Evolutionary conservation across 371 early-diverging fungal species (phyloP), one percentile per base, ranked within the genome.

Genomic region (Mortierella sp.): DNA sequence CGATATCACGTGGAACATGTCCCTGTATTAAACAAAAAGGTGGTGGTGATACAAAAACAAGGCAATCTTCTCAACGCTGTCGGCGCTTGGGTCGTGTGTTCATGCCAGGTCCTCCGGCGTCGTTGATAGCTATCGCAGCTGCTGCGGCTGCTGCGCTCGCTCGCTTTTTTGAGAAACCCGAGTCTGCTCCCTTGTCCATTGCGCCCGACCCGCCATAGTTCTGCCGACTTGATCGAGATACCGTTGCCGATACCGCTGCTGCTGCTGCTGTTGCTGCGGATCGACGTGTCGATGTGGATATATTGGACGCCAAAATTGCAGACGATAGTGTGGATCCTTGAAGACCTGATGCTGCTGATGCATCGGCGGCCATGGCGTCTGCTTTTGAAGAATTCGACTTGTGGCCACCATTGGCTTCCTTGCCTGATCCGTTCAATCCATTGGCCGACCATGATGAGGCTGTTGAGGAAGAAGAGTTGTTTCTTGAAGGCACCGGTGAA

Each of bases 211-310:
- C 58, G 53, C 27, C 58, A 31, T 59, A 54, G 44, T 48, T 71
- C 21, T 63, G 60, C 22, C 71, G 65, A 50, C 71, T 52, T 1
- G 64, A 34, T 24, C 71, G 44, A 4, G 65, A 60, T 13, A 66
- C 67, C 0, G 73, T 67, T 17, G 67, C 67, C 9, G 65, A 60
- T 13, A 66, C 67, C 0, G 73, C 73, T 17, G 67, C 67, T 14
- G 73, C 73, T 17, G 67, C 67, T 9, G 73, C 73, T 34, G 73
- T 61, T 14, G 73, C 73, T n/a, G 73, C 73, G 5, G 73, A 72
- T 52, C 73, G 73, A 34, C 73, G 62, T 2, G 73, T 67, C 16
- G 73, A 57, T 2, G 73, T 49, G 13, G 73, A 54, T 19, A 71
- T 71, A 41, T 71, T 71, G 14, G 71, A 71, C 4, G 71, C 63